These are phyloP conservation scores for Bipolaris victoriae DNA, from an alignment of 2,329 filamentous ascomycete species.

Conservation along the genomic window DNA sequence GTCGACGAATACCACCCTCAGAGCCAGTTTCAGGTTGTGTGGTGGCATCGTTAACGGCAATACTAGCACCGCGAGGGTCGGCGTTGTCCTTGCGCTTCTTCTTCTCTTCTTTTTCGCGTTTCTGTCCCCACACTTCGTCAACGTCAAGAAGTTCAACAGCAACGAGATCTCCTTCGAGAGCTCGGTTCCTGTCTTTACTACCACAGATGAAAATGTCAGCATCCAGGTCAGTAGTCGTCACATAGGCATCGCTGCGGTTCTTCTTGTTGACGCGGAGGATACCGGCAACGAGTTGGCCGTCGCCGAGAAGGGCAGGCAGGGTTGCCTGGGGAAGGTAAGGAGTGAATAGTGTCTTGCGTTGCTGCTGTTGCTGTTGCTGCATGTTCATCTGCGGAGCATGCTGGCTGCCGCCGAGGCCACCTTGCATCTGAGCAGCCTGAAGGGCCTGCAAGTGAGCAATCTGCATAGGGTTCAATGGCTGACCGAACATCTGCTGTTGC, in stretches of 20 bases:
- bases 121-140: slow-evolving; percentile 98
- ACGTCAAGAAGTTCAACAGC: slow-evolving; percentile 96
- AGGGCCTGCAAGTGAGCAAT: slow-evolving; percentile 89
- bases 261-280: slow-evolving; percentile 99
- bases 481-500: slow-evolving; percentile 84
- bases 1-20: slow-evolving; percentile 87
- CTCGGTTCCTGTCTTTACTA: slow-evolving; percentile 97
- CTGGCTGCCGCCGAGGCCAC: slow-evolving; percentile 72
- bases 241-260: slow-evolving; percentile 97
- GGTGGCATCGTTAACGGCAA: slow-evolving; percentile 68
- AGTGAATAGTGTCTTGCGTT: slow-evolving; percentile 97
- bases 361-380: slow-evolving; percentile 86
- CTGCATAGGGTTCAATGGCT: slow-evolving; percentile 86
- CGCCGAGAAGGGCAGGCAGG: slow-evolving; percentile 84
- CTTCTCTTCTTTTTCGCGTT: slow-evolving; percentile 99
- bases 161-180: slow-evolving; percentile 92
- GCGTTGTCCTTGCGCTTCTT: slow-evolving; percentile 99
- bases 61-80: slow-evolving; percentile 81
- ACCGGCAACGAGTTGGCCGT: slow-evolving; percentile 94
- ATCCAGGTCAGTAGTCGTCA: slow-evolving; percentile 91
- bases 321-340: slow-evolving; percentile 96
- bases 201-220: slow-evolving; percentile 99
- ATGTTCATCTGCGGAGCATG: slow-evolving; percentile 66
- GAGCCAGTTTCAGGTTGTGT: slow-evolving; percentile 63
- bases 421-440: slow-evolving; percentile 84